Base-by-base conservation (phyloP, 257 asterid species). In the Craterostigma plantagineum region DNA sequence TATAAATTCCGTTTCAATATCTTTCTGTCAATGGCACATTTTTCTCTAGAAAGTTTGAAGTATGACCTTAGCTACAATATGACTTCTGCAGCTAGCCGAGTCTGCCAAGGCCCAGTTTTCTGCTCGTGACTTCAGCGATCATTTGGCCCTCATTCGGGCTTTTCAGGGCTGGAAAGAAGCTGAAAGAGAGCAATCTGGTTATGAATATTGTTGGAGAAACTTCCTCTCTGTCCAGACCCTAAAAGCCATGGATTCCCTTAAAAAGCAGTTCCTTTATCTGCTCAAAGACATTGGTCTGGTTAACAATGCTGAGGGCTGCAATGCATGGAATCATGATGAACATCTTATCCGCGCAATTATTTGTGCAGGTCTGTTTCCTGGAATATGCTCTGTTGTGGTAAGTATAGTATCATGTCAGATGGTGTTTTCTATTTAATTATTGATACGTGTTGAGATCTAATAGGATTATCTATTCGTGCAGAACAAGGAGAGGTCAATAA, bases 91-190 rank as follows among this genome's bases (percentile, higher is more conserved):
- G 98, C 65, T 87, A 60, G 98, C 95, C 42, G 95, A 92, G 52
- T 68, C 77, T 2, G 95, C 98, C 38, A 87, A 87, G 68, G 79
- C 93, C 40, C 76, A 92, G 69, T 87, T 87, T 64, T 87, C 98
- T 15, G 98, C 93, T 4, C 82, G 83, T 77, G 98, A 82, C 75
- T 87, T 79, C 44, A 90, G 98, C 59, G 98, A 90, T 49, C 98
- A 90, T 58, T 82, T 90, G 95, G 98, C 98, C 48, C 98, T 90
- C 63, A 93, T 90, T 43, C 93, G 95, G 58, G 98, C 94, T 27
- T 90, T 76, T 56, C 95, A 90, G 70, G 98, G 98, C 56, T 90
- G 98, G 98, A 90, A 83, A 52, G 95, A 90, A 57, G 98, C 98
- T 33, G 95, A 90, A 43, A 75, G 98, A 63, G 95, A 90, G 68